A percentile compares a stretch with the other conserved stretches of the same genome.
Evolutionary conservation across 2,329 filamentous ascomycete genomes (phyloP).

Genomic region (Phyllosticta citriasiana): DNA sequence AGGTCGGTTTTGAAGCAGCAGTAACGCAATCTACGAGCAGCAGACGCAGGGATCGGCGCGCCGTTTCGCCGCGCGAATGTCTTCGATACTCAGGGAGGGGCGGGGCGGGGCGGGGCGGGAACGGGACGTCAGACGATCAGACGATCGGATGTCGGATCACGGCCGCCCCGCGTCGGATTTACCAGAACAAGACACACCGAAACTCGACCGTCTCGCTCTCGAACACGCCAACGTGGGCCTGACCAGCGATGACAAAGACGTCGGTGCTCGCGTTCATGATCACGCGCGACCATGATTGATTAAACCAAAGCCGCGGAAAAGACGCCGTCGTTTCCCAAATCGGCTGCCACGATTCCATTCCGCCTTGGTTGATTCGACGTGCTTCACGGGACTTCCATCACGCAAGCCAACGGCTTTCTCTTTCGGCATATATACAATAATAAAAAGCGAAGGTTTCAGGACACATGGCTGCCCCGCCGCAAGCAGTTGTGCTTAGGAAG

Average conservation of each 20-base stretch:
- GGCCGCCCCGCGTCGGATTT: not conserved
- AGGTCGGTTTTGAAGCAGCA: too few relatives aligned
- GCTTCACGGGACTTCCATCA: conserved; percentile 6
- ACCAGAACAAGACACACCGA: not conserved
- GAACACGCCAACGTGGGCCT: not conserved
- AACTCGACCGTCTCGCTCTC: not conserved
- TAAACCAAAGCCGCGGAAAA: not conserved
- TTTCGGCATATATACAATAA: not conserved
- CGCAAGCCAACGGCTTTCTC: not conserved
- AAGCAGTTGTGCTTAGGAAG: conserved; percentile 20
- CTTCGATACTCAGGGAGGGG: not conserved
- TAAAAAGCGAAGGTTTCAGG: not conserved
- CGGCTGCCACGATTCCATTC: not conserved
- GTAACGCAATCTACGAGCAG: too few relatives aligned
- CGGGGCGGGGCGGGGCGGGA: not conserved
- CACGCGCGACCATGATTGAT: not conserved
- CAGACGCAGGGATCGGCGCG: too few relatives aligned
- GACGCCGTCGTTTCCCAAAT: not conserved
- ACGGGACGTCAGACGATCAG: not conserved
- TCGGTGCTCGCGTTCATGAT: not conserved
- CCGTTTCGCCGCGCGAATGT: too few relatives aligned
- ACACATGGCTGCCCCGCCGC: conserved; percentile 14
- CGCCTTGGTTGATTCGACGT: not conserved
- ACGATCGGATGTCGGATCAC: not conserved
- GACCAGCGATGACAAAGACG: not conserved